Evolutionary conservation across 768 basidiomycete genomes (phyloP).

Genomic region (Amanita molliuscula): DNA sequence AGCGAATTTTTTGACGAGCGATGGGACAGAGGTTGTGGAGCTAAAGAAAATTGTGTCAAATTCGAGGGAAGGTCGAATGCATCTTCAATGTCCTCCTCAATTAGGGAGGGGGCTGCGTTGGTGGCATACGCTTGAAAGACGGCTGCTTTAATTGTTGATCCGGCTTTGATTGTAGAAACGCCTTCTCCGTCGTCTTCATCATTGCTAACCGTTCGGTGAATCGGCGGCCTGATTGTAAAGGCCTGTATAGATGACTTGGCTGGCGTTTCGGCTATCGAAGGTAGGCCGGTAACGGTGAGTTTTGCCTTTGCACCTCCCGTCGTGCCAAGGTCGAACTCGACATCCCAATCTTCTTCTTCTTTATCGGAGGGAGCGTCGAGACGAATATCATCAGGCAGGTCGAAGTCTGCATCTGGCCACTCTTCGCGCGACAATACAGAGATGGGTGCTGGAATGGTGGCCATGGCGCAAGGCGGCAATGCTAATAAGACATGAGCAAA

Average conservation of each 20-base stretch:
- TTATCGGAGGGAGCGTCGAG: conserved; percentile 58
- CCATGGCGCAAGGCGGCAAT: conserved; percentile 29
- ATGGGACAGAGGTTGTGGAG: conserved; percentile 65
- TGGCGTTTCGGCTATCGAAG: conserved; percentile 26
- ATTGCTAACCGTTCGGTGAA: conserved; percentile 30
- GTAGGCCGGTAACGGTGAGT: conserved; percentile 25
- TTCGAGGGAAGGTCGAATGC: conserved; percentile 74
- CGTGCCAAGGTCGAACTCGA: conserved; percentile 59
- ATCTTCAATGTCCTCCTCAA: conserved; percentile 78
- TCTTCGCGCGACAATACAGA: conserved; percentile 53
- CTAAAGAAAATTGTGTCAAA: conserved; percentile 73
- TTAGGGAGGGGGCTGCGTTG: conserved; percentile 25
- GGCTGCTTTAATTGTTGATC: conserved; percentile 71
- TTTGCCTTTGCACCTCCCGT: conserved; percentile 41
- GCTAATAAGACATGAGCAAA: conserved; percentile 3
- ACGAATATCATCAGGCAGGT: conserved; percentile 65
- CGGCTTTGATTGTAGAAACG: conserved; percentile 68
- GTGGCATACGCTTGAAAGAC: conserved; percentile 32
- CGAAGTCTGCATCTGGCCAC: conserved; percentile 85
- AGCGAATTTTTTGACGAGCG: conserved; percentile 76
- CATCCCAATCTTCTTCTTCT: conserved; percentile 74
- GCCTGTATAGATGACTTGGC: conserved; percentile 26
- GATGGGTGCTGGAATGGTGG: conserved; percentile 48
- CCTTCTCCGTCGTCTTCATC: conserved; percentile 73
- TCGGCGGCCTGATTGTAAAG: conserved; percentile 61